Base-by-base conservation (phyloP, 1,284 basidiomycete species). In the Bjerkandera adusta region DNA sequence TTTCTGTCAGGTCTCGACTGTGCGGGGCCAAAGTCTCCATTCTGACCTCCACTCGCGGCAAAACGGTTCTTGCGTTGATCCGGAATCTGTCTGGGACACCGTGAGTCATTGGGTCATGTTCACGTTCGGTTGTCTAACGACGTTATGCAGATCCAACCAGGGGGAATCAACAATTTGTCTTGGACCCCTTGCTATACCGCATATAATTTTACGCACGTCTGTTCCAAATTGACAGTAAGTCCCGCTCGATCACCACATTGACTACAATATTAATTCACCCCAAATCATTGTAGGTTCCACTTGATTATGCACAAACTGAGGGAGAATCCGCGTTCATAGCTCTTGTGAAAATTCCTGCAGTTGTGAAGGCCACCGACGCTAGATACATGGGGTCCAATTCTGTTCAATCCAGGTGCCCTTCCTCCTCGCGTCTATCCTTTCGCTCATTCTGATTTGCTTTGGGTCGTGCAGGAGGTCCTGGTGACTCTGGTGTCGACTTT, bases 371-470 rank as follows among this genome's bases (percentile, higher is more conserved):
- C 16, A 43, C 49, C 7, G 25, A 57, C 3, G 45, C 52, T 16
- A 42, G 48, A n/a, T 45, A 58, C 13, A 36, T 56, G 21, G 45
- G 67, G 66, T 3, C 66, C 67, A 3, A 55, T 68, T 27, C 52
- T 67, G 5, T 57, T 63, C 48, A 68, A 67, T 43, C 67, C 67
- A 11, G 66, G 66, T 48, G 49, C 16, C 49, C n/a, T n/a, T n/a
- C n/a, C n/a, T n/a, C n/a, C n/a, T n/a, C n/a, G n/a, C n/a, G n/a
- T n/a, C n/a, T n/a, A n/a, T n/a, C n/a, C n/a, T n/a, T n/a, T n/a
- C n/a, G n/a, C n/a, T n/a, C n/a, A n/a, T n/a, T n/a, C n/a, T n/a
- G n/a, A n/a, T n/a, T n/a, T n/a, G n/a, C n/a, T n/a, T n/a, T n/a
- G n/a, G n/a, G n/a, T n/a, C n/a, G n/a, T n/a, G n/a, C 34, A 57